Conservation (phyloP, 176 grass and related monocot species). For the Otatea glauca region DNA sequence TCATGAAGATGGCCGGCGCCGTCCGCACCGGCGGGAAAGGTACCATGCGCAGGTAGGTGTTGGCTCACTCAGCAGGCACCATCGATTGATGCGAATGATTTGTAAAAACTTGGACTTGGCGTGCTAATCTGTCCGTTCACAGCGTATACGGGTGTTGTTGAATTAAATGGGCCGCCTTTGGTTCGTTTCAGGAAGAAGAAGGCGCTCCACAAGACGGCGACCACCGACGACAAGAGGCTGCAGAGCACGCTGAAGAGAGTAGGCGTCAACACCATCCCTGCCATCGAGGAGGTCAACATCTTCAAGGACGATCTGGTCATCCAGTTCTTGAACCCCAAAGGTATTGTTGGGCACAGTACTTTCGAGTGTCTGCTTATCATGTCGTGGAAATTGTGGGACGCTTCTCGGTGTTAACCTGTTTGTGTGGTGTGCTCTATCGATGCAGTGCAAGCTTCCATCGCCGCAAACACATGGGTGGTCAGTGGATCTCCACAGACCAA, state of each 20-base stretch:
- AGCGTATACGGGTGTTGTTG: neutral
- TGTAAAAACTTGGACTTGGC: neutral
- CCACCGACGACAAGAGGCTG: conserved; percentile 91
- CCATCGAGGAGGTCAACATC: conserved; percentile 99
- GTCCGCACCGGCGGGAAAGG: conserved; percentile 89
- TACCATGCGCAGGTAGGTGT: conserved; percentile 74
- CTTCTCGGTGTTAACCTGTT: neutral
- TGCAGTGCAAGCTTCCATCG: conserved; percentile 98
- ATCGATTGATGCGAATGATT: neutral
- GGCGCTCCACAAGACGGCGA: conserved; percentile 86
- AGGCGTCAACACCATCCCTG: conserved; percentile 91
- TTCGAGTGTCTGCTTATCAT: neutral
- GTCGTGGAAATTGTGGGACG: neutral
- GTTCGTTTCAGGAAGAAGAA: conserved; percentile 83
- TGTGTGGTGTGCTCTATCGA: neutral
- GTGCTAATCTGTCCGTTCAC: neutral
- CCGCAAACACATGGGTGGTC: conserved; percentile 97
- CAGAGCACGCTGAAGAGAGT: conserved; percentile 98
- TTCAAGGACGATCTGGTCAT: conserved; percentile 99
- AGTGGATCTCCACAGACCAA: conserved; percentile 92
- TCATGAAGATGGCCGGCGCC: conserved; percentile 89
- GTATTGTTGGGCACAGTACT: conserved; percentile 8
- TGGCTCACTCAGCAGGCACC: neutral
- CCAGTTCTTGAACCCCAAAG: conserved; percentile 97
- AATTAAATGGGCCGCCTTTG: neutral